Evolutionary conservation across 768 basidiomycete genomes (phyloP).

Genomic region (Pleurotus citrinopileatus): DNA sequence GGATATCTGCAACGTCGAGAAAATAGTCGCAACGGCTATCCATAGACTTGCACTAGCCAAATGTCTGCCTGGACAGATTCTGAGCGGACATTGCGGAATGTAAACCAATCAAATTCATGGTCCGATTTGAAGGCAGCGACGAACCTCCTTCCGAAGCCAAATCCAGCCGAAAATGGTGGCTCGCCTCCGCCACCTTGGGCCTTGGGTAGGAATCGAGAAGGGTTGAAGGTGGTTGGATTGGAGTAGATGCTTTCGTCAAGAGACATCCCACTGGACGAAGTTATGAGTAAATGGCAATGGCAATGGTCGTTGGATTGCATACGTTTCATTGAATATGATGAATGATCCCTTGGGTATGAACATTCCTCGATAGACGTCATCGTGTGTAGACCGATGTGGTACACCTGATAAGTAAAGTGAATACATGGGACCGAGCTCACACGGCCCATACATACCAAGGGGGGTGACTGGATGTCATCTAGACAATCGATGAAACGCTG

Average conservation of each 20-base stretch:
- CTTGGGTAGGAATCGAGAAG: slow-evolving; percentile 5
- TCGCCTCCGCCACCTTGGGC: not conserved
- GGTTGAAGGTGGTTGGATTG: not conserved
- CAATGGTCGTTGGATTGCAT: not conserved
- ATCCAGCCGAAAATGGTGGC: not conserved
- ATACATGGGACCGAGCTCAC: not conserved
- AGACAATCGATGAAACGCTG: too few relatives aligned
- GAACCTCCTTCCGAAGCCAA: slow-evolving; percentile 8
- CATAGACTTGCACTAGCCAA: slow-evolving; percentile 46
- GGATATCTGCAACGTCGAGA: slow-evolving; percentile 43
- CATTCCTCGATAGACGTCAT: slow-evolving; percentile 31
- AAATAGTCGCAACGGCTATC: slow-evolving; percentile 43
- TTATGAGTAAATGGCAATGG: not conserved
- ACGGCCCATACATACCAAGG: not conserved
- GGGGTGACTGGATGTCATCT: slow-evolving; percentile 17
- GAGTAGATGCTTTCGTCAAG: slow-evolving; percentile 1
- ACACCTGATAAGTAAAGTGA: slow-evolving; percentile 17
- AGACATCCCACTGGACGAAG: slow-evolving; percentile 4
- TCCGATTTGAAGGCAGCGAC: not conserved
- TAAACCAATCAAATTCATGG: not conserved
- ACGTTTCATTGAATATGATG: slow-evolving; percentile 33
- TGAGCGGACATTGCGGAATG: not conserved
- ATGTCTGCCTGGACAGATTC: slow-evolving; percentile 47
- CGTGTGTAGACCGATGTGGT: slow-evolving; percentile 27
- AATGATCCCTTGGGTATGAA: slow-evolving; percentile 32